Evolutionary conservation across 148 eudicot genomes (phyloP), one percentile per base, ranked within the genome.

Genomic region (Vaccinium vitisidaea): DNA sequence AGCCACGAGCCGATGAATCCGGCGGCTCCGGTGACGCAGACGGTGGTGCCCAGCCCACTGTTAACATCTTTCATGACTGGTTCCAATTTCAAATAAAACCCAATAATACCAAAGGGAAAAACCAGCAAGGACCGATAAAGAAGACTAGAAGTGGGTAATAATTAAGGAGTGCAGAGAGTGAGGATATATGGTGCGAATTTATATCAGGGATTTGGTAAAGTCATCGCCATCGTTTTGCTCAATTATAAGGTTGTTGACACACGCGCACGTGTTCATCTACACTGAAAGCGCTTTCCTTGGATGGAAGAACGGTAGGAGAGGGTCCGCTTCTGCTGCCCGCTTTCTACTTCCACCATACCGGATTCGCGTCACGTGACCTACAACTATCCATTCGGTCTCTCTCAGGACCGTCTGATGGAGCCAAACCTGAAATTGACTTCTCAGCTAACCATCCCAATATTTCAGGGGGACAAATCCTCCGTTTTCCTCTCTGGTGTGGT

Each of bases 1-100:
- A 93, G 93, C 96, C 96, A 93, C 1, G 96, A 93, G 6, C 96
- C 96, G 48, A 93, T 85, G 82, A 89, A 93, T 1, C 96, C 96
- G 0, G 93, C 75, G 1, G 94, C 97, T 59, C 97, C 97, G 15
- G 97, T 94, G 74, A 94, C 97, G 39, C 97, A 94, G 0, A 94
- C 97, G 21, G 90, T 84, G 75, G 74, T 30, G 74, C 36, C 19
- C 6, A 30, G 1, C 14, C 30, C 10, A 23, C 14, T 13, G 8
- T 65, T 65, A 13, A 10, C 27, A 21, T 65, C 71, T 23, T 65
- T 65, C 71, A 65, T 65, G 25, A 2, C 13, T n/a, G 11, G 27
- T n/a, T 0, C 23, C 2, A 36, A 36, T 36, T 0, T 19, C 6
- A 59, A 55, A 55, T 18, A 32, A 32, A 1, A 32, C 36, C 36